phyloP scores from a whole-genome alignment of 148 eudicot species.

The Diospyros lotus region DNA sequence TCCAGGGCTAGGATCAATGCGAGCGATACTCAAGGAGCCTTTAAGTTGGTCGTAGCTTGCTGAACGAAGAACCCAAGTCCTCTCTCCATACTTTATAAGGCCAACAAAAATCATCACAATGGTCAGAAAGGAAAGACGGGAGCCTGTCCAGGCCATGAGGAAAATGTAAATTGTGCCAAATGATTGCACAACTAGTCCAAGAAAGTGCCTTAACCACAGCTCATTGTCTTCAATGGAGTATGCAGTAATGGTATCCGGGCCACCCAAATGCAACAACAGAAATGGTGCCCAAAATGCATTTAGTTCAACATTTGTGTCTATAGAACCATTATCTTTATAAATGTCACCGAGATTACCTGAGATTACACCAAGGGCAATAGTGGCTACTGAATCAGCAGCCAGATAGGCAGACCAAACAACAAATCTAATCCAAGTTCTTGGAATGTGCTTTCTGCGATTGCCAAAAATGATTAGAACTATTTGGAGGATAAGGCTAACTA shows the following conservation, averaged over 20 bases:
- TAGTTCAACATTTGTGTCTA: neutral
- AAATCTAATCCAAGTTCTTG: constrained; percentile 21
- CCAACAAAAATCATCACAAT: constrained; percentile 31
- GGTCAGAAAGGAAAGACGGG: constrained; percentile 20
- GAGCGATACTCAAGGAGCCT: constrained; percentile 31
- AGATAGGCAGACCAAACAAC: constrained; percentile 33
- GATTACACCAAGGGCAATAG: constrained; percentile 28
- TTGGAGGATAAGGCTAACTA: constrained; percentile 35
- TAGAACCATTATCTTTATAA: neutral
- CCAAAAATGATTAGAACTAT: constrained; percentile 25
- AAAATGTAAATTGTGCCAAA: constrained; percentile 27
- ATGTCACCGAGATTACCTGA: constrained; percentile 13
- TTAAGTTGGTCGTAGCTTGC: constrained; percentile 36
- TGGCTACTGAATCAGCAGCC: constrained; percentile 31
- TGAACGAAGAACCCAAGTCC: constrained; percentile 35
- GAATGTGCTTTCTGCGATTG: constrained; percentile 22
- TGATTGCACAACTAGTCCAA: constrained; percentile 29
- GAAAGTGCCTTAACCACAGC: constrained; percentile 46
- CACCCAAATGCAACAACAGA: constrained; percentile 32
- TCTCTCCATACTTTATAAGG: constrained; percentile 37
- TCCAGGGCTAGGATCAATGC: constrained; percentile 47
- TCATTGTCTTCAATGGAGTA: constrained; percentile 35
- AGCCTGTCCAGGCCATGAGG: constrained; percentile 28
- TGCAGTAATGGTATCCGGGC: constrained; percentile 35
- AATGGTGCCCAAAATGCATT: constrained; percentile 36